phyloP scores from a whole-genome alignment of 2,329 filamentous ascomycete species.

The Tolypocladium ovalisporum region DNA sequence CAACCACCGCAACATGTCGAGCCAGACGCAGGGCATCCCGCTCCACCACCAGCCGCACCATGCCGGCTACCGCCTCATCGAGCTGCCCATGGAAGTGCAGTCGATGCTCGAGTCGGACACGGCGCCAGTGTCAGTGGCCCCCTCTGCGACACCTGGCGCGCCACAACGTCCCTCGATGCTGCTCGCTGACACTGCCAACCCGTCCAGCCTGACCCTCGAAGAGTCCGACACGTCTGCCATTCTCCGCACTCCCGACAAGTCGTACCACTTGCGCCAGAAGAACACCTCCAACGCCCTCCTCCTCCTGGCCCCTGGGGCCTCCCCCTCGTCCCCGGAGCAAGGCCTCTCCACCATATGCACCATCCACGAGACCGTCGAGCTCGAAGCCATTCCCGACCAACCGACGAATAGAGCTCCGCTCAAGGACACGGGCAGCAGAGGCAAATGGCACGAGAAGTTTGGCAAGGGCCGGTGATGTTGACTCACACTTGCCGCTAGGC shows the following conservation, averaged over 20 bases:
- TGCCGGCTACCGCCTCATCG: conserved; percentile 47
- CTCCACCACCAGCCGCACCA: conserved; percentile 38
- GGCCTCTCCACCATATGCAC: conserved; percentile 41
- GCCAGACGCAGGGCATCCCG: conserved; percentile 35
- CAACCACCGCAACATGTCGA: conserved; percentile 25
- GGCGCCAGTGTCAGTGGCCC: conserved; percentile 39
- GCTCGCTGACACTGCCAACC: background rate
- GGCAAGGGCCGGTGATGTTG: conserved; percentile 26
- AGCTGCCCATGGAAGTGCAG: conserved; percentile 49
- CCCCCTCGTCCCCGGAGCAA: conserved; percentile 12
- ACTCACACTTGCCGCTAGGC: background rate
- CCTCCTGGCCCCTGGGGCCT: conserved; percentile 29
- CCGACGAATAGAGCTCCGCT: conserved; percentile 15
- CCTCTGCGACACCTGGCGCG: background rate
- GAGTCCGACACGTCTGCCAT: conserved; percentile 38
- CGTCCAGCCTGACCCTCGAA: conserved; percentile 33
- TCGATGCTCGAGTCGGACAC: conserved; percentile 41
- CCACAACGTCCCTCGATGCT: background rate
- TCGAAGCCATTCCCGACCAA: conserved; percentile 32
- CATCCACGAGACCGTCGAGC: conserved; percentile 51
- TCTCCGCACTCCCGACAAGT: conserved; percentile 38
- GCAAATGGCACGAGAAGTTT: conserved; percentile 53
- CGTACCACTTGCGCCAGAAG: conserved; percentile 52
- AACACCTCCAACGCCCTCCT: conserved; percentile 59
- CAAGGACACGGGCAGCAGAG: conserved; percentile 23